Base-by-base conservation (phyloP, 2,329 filamentous ascomycete genomes). In the Aspergillus transmontanensis region DNA sequence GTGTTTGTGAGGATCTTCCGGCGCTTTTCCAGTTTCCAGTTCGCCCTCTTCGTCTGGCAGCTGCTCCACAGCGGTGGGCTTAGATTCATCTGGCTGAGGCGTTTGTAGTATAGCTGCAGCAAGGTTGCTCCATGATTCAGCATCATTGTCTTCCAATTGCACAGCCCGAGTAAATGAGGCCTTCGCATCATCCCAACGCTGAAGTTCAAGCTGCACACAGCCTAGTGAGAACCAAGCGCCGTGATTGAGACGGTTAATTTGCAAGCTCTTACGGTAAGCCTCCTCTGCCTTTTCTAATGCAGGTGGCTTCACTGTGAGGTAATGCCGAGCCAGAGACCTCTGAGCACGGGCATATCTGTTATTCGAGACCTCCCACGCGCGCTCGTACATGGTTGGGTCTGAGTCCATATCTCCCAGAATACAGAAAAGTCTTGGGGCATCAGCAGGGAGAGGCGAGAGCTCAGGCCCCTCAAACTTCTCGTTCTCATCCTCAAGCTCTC, bases 51-150 rank as follows among this genome's bases (percentile, higher is more conserved):
- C 68, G 32, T 71, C 66, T 60, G 67, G 62, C 53, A 75, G 71
- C 3, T 68, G 66, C 51, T 85, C 67, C 26, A 39, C 46, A 21
- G 34, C 21, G 7, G 55, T 32, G 21, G 60, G 32, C 26, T 68
- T 63, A 6, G 64, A 50, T 2, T 70, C 70, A 12, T 75, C 72
- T 3, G 74, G 70, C 48, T 85, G 65, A 16, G 76, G 68, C 14
- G 72, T 69, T 46, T 84, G 77, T 86, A 93, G 86, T 1, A 98
- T 84, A 0, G 94, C 90, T 2, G 91, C 93, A 0, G 94, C 95
- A 26, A 99, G 85, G 73, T 99, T 99, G 71, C 91, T 96, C 93
- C 95, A 99, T 0, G 92, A 93, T 73, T 96, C 89, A 0, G 94
- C 94, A 73, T 97, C 94, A 58, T 90, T 89, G 30, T 96, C 94